Evolutionary conservation across 768 basidiomycete genomes (phyloP), one percentile per base, ranked within the genome.

Genomic region (Chalciporus chontae): DNA sequence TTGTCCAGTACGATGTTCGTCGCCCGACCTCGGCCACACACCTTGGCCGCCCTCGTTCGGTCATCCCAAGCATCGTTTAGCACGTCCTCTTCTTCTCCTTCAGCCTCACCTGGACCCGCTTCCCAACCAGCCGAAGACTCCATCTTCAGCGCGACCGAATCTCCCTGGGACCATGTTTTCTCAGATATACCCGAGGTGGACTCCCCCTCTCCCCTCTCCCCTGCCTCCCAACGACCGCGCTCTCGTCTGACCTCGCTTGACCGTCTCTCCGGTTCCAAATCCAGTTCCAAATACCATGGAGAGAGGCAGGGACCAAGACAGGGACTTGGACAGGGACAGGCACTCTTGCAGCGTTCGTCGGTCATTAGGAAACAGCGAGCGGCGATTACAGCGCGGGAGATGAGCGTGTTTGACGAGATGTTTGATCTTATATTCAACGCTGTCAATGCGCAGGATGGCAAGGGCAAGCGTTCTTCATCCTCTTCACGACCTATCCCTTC

Each of bases 381-480:
- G 54, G 70, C 79, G 17, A 81, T 89, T 77, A 87, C 86, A 0
- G 81, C 80, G 0, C 76, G 77, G 40, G 89, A 90, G 69, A 74
- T 77, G 50, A 74, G 61, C 50, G 79, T 79, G 4, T 84, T 90
- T 56, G 79, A 85, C 58, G 81, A 84, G 26, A 85, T 90, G 78
- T 87, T 90, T 56, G 74, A 81, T 57, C 67, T 85, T 68, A 80
- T 90, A 32, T 87, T 89, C 62, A 72, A 79, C 41, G 77, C 78
- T 14, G 73, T 73, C 50, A 69, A 71, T 32, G 68, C 69, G 42
- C 65, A 70, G 19, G 69, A 50, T 8, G 51, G 43, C n/a, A 50
- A 50, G 15, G 17, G 38, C 21, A 42, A 29, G 21, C 36, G 18
- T 11, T 19, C 19, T 18, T 31, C 29, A 10, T 8, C 45, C 14